Evolutionary conservation across 2,329 filamentous ascomycete species (phyloP).

Genomic region (Tolypocladium inflatum): DNA sequence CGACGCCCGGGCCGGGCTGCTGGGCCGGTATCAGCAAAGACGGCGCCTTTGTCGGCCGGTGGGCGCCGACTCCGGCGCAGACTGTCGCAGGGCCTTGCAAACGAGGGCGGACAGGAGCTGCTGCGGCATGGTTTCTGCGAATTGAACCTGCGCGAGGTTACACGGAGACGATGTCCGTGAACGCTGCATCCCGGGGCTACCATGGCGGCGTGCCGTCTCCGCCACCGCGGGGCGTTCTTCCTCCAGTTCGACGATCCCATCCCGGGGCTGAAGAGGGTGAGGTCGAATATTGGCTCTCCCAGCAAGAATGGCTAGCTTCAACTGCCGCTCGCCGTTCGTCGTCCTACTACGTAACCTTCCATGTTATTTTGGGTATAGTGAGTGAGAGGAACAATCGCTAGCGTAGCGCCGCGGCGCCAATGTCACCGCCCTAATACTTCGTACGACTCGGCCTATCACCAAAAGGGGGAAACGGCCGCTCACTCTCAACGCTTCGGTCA

Average conservation of each 20-base stretch:
- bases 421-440: background rate
- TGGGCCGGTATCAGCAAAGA: no score
- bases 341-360: background rate
- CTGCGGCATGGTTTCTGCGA: no score
- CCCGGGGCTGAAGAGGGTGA: constrained; percentile 16
- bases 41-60: constrained; percentile 20
- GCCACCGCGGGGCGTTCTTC: constrained; percentile 13
- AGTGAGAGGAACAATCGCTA: background rate
- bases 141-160: no score
- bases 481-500: background rate
- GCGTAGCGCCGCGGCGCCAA: no score
- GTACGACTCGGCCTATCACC: no score
- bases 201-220: background rate
- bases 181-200: constrained; percentile 10
- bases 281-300: constrained; percentile 14
- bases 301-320: constrained; percentile 8
- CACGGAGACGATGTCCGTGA: constrained; percentile 21
- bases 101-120: no score
- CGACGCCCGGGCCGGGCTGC: no score
- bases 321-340: background rate
- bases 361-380: background rate
- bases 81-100: no score
- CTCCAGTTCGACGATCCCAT: constrained; percentile 14
- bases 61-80: constrained; percentile 11
- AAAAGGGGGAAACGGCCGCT: background rate